Percentiles rank a stretch among this genome's conserved stretches.
phyloP scores from a whole-genome alignment of 192 early-diverging fungal species.

The Coemansia sp. region DNA sequence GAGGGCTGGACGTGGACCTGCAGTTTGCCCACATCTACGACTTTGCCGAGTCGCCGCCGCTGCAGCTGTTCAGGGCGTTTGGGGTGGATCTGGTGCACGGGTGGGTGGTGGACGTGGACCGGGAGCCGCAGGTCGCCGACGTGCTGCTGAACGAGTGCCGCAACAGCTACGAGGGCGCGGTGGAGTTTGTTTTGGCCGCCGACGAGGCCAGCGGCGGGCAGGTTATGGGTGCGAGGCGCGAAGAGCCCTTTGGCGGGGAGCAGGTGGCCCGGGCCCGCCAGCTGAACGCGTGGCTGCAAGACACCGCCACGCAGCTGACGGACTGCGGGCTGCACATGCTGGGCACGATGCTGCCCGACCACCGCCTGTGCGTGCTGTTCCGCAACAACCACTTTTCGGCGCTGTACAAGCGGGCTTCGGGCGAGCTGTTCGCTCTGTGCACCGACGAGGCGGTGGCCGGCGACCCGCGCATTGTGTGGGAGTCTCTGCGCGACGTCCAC shows the following conservation, averaged over 20 bases:
- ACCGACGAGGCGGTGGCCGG: conserved; percentile 68
- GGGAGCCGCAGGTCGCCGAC: conserved; percentile 55
- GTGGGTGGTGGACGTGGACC: conserved; percentile 75
- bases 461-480: conserved; percentile 70
- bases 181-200: conserved; percentile 71
- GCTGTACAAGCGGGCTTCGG: conserved; percentile 58
- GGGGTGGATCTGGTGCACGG: conserved; percentile 82
- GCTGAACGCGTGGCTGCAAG: conserved; percentile 68
- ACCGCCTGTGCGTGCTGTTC: conserved; percentile 75
- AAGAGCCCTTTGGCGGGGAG: neutral
- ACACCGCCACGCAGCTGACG: conserved; percentile 80
- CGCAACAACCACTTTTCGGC: conserved; percentile 93
- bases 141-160: conserved; percentile 54
- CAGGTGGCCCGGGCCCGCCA: conserved; percentile 19
- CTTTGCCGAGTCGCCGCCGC: conserved; percentile 64
- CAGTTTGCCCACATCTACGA: conserved; percentile 70
- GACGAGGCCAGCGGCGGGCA: conserved; percentile 49
- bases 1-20: conserved; percentile 81
- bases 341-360: conserved; percentile 57
- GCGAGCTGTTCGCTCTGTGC: conserved; percentile 60
- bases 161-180: conserved; percentile 74
- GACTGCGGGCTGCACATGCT: conserved; percentile 72
- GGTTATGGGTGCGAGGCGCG: neutral
- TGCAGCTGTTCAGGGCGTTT: conserved; percentile 74
- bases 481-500: conserved; percentile 64